Evolutionary conservation across 805 yeast species (phyloP), one percentile per base, ranked within the genome.

Genomic region (Cyberlindnera veronae): DNA sequence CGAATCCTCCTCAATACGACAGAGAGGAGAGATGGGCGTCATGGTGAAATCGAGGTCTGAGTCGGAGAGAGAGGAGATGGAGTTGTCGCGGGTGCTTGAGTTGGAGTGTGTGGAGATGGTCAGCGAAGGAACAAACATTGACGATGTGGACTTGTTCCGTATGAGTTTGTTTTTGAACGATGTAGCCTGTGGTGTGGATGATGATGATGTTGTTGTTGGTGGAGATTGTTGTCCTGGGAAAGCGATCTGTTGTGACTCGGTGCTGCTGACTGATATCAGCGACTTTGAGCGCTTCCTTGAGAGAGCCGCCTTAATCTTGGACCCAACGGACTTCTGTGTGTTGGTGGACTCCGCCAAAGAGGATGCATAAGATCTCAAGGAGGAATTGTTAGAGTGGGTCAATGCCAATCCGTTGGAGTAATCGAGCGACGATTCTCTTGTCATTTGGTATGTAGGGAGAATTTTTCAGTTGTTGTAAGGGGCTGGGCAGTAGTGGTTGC

Each of bases 1-100:
- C 4, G 46, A 26, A 18, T 50, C 46, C 35, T 56, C 60, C 18
- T 54, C 51, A 23, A 56, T 56, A 30, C 44, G 47, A 23, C 44
- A 45, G 3, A 56, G 36, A 8, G 56, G 48, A 11, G 46, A 32
- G 5, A 35, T 16, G 13, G 51, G 53, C 2, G 45, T 29, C 9
- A 42, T 31, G 4, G 35, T 11, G n/a, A 38, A 11, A 7, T 49
- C 54, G 6, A 40, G 8, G 22, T 54, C 58, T 13, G 38, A 24
- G 21, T 56, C 59, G 23, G 56, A 48, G 7, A 53, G 26, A 11
- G 48, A 42, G 3, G 57, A 50, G 12, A 54, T 48, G 18, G 60
- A 55, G 39, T 51, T 54, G 21, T 55, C 58, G 11, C 60, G 36
- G 19, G 56, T 47, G 20, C 42, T 42, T 9, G 42, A 21, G n/a